phyloP scores from a whole-genome alignment of 805 yeast genomes.

The Saturnispora serradocipensis region DNA sequence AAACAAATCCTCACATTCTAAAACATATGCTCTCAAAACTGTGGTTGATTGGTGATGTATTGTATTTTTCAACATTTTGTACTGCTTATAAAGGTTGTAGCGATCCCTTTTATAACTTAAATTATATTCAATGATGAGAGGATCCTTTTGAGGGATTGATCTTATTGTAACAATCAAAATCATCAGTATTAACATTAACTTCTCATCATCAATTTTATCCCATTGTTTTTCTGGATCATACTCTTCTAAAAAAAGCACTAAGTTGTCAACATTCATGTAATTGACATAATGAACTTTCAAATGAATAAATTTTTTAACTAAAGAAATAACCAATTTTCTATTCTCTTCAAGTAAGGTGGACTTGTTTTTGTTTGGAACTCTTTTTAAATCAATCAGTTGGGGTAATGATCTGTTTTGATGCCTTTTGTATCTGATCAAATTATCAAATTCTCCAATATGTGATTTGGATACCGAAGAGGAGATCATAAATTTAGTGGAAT shows the following conservation, averaged over 20 bases:
- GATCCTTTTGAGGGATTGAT: conserved; percentile 24
- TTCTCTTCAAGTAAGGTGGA: conserved; percentile 22
- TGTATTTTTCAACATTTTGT: conserved; percentile 37
- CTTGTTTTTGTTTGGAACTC: conserved; percentile 4
- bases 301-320: conserved; percentile 37
- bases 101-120: conserved; percentile 19
- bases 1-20: conserved; percentile 44
- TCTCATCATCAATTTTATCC: conserved; percentile 38
- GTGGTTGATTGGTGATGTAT: conserved; percentile 37
- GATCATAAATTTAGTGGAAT: conserved; percentile 40
- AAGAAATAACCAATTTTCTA: conserved; percentile 24
- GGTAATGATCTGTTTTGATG: conserved; percentile 26
- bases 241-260: conserved; percentile 31
- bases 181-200: conserved; percentile 35
- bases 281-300: conserved; percentile 32
- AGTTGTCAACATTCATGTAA: conserved; percentile 29
- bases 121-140: conserved; percentile 17
- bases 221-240: conserved; percentile 30
- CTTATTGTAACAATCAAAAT: conserved; percentile 34
- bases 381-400: conserved; percentile 8
- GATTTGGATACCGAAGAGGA: conserved; percentile 25
- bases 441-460: conserved; percentile 21
- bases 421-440: conserved; percentile 23
- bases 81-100: conserved; percentile 31
- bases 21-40: conserved; percentile 40